Evolutionary conservation across 2,329 filamentous ascomycete species (phyloP).

Genomic region (Sclerotinia nivalis): DNA sequence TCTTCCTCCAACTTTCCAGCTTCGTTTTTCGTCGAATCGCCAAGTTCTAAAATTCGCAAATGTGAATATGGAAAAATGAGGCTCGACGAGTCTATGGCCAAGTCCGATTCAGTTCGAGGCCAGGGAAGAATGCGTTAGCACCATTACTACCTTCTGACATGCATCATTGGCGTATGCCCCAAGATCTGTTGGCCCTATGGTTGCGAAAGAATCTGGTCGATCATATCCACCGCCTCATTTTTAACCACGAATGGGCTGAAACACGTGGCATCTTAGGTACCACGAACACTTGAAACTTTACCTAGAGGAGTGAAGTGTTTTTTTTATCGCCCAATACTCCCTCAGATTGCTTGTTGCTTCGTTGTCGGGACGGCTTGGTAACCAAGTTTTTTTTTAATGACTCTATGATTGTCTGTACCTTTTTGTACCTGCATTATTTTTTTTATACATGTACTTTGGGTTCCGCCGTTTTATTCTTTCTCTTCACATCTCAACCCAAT

Average conservation of each 20-base stretch:
- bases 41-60: neutral
- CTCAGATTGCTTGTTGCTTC: constrained; percentile 12
- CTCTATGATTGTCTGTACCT: neutral
- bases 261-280: constrained; percentile 24
- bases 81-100: neutral
- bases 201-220: constrained; percentile 21
- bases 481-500: constrained; percentile 13
- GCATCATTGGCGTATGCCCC: constrained; percentile 4
- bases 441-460: constrained; percentile 18
- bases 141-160: neutral
- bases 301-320: constrained; percentile 22
- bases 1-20: neutral
- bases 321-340: constrained; percentile 23
- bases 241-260: constrained; percentile 21
- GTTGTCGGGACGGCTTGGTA: constrained; percentile 18
- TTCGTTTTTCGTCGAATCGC: neutral
- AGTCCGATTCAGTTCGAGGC: constrained; percentile 14
- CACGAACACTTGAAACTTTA: neutral
- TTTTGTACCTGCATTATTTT: constrained; percentile 24
- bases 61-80: constrained; percentile 1
- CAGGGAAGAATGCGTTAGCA: constrained; percentile 2
- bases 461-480: constrained; percentile 5
- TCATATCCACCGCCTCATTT: constrained; percentile 23
- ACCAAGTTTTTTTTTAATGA: neutral
- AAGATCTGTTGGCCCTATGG: constrained; percentile 13